Evolutionary conservation across 148 eudicot species (phyloP).

Genomic region (Rhododendron henanense): DNA sequence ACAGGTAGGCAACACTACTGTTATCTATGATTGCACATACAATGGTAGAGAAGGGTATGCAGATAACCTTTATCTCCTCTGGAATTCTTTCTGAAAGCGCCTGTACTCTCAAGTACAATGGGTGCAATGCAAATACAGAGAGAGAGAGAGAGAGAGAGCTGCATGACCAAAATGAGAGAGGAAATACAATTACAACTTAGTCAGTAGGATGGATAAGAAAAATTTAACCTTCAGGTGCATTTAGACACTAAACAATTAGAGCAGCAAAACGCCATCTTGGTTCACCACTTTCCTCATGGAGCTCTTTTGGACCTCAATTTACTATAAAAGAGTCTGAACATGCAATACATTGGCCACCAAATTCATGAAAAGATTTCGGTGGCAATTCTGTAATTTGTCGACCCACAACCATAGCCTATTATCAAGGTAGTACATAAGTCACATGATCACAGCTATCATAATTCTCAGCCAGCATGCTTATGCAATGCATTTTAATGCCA

Average conservation of each 20-base stretch:
- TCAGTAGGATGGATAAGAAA: not conserved
- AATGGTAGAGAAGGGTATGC: not conserved
- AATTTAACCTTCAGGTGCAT: not conserved
- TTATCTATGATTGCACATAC: not conserved
- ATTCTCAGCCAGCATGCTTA: not conserved
- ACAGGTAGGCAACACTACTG: not conserved
- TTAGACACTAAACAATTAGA: not conserved
- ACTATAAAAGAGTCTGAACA: not conserved
- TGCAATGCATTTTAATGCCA: not conserved
- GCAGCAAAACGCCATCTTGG: not conserved
- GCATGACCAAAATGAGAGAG: slow-evolving; percentile 30
- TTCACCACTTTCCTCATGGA: not conserved
- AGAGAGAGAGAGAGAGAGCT: slow-evolving; percentile 27
- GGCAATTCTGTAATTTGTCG: not conserved
- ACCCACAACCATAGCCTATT: not conserved
- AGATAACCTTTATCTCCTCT: slow-evolving; percentile 65
- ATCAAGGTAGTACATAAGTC: not conserved
- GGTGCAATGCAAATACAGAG: slow-evolving; percentile 84
- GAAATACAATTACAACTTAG: not conserved
- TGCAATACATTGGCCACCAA: not conserved
- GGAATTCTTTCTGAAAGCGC: slow-evolving; percentile 71
- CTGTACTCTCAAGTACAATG: slow-evolving; percentile 81
- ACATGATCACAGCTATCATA: not conserved
- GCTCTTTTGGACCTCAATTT: not conserved
- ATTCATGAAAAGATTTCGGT: not conserved